Evolutionary conservation across 2,329 filamentous ascomycete species (phyloP).

Genomic region (Thielaviopsis euricoi): DNA sequence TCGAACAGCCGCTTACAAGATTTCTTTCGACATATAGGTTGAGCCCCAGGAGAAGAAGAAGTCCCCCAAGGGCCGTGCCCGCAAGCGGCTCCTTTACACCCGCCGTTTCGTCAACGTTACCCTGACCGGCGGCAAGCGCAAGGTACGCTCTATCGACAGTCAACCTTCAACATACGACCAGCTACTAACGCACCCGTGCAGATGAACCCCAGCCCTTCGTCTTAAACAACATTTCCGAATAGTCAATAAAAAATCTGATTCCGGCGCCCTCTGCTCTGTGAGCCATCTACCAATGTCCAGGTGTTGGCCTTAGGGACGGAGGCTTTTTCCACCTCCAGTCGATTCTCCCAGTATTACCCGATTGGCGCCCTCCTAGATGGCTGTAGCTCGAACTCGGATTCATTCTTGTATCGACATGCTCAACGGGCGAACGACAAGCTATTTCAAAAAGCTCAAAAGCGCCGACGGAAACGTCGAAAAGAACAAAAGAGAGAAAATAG

Average conservation of each 20-base stretch:
- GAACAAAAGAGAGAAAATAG: not conserved
- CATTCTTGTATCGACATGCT: not conserved
- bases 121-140: constrained; percentile 94
- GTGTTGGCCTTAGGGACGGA: not conserved
- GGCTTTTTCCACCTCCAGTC: not conserved
- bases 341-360: not conserved
- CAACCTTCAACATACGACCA: not conserved
- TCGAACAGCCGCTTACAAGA: not conserved
- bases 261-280: constrained; percentile 4
- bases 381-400: not conserved
- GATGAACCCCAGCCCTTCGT: constrained; percentile 27
- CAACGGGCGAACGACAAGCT: not conserved
- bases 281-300: constrained; percentile 7
- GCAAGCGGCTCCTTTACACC: constrained; percentile 94
- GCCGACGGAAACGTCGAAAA: not conserved
- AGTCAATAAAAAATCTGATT: constrained; percentile 8
- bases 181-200: constrained; percentile 9
- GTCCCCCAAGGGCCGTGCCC: constrained; percentile 88
- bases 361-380: not conserved
- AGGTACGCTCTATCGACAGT: constrained; percentile 43
- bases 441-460: not conserved
- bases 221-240: constrained; percentile 17
- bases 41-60: constrained; percentile 92
- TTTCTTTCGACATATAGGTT: constrained; percentile 35
- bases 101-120: constrained; percentile 97